Base-by-base conservation (phyloP, 2,329 filamentous ascomycete genomes). In the Chaetomium sp. region DNA sequence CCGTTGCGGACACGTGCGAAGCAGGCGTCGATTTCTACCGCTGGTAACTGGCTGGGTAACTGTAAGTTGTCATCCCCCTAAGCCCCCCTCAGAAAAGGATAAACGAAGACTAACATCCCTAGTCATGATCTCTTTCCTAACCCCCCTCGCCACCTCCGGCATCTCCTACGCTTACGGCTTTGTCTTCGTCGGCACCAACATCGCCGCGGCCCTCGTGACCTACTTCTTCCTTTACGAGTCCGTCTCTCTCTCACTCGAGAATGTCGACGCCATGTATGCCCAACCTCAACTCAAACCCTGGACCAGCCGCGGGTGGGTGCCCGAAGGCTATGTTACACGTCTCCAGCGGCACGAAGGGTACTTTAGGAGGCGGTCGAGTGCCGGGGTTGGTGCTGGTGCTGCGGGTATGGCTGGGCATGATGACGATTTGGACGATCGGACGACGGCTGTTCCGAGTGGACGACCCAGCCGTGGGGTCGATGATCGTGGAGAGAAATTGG, bases 211-310 rank as follows among this genome's bases (percentile, higher is more conserved):
- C 2, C 64, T 79, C 0, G 67, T 86, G 34, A 81, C 86, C 33
- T 87, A 81, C 71, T 83, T 87, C 72, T 86, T 85, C 69, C 76
- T 87, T 57, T 81, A 81, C 65, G 84, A 80, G 81, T 64, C 61
- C 62, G 81, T 79, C 59, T 76, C 56, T 34, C 55, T 62, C 47
- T 79, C 78, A 4, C 75, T 88, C 35, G 85, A 88, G 70, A 82
- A 87, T 65, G 80, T 88, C 56, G 85, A 88, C 68, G 78, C 75
- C 48, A 83, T 84, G 79, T 86, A 86, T 65, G 74, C 82, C 56
- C 70, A 79, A n/a, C 71, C 55, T 1, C 34, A 72, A 53, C 76
- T 84, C 33, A 76, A 76, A 63, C 79, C 81, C 12, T 81, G 79
- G 76, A 77, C 79, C 69, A 80, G 76, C 61, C 67, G 69, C 58